A percentile compares a stretch with the other conserved stretches of the same genome.
Conservation (phyloP, 495 filamentous ascomycete species). For the Ascobolus immersus region DNA sequence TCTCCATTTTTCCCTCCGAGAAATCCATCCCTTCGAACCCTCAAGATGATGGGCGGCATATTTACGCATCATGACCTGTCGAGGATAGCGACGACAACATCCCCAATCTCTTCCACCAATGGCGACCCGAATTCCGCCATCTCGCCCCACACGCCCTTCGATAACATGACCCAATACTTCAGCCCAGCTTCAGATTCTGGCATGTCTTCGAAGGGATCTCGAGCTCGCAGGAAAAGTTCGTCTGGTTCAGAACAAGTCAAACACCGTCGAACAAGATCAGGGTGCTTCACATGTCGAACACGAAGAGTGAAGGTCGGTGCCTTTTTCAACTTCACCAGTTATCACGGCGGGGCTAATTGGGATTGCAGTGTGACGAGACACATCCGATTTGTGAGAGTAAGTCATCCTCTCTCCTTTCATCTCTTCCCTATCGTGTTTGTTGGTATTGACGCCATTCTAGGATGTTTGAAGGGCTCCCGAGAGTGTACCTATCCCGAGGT, state of each 20-base stretch:
- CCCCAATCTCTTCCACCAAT: no score
- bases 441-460: conserved; percentile 6
- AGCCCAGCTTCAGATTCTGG: neutral
- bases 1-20: no score
- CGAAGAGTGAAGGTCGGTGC: conserved; percentile 59
- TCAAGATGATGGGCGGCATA: no score
- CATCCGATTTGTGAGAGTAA: conserved; percentile 70
- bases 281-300: conserved; percentile 79
- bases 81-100: no score
- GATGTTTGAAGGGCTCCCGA: conserved; percentile 16
- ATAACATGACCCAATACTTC: no score
- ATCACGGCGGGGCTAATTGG: neutral
- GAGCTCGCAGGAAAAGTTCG: conserved; percentile 31
- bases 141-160: no score
- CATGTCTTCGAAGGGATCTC: conserved; percentile 28
- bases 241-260: conserved; percentile 56
- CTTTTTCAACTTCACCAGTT: neutral
- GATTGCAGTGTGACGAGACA: conserved; percentile 49
- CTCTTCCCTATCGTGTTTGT: conserved; percentile 2
- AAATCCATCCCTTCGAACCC: no score
- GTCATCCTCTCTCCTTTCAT: no score
- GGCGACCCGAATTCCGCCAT: no score
- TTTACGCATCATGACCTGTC: no score
- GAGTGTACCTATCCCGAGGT: conserved; percentile 17
- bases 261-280: conserved; percentile 75